Conservation (phyloP, 176 grass and related monocot species). For the Leersia perrieri region DNA sequence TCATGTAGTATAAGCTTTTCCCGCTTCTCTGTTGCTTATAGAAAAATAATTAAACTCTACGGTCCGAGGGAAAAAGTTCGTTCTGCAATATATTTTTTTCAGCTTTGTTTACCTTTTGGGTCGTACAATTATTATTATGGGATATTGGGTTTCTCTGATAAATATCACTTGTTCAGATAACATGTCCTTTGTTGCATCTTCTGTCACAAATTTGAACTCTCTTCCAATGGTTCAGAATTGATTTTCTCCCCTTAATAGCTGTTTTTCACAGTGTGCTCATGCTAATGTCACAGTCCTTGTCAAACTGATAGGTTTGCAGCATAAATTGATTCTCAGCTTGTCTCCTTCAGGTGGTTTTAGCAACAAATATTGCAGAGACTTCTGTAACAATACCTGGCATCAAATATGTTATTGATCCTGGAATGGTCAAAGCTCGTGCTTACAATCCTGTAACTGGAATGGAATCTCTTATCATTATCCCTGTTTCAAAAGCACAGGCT, state of each 20-base stretch:
- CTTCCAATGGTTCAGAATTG: no score
- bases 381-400: conserved; percentile 97
- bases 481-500: conserved; percentile 89
- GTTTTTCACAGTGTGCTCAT: neutral
- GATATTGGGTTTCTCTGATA: neutral
- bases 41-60: neutral
- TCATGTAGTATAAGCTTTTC: neutral
- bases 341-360: conserved; percentile 69
- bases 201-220: no score
- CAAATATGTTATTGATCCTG: conserved; percentile 96
- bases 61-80: neutral
- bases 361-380: conserved; percentile 99
- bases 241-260: no score
- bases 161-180: neutral
- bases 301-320: neutral
- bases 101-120: neutral
- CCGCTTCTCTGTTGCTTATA: neutral
- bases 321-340: conserved; percentile 27
- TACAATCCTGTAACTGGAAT: conserved; percentile 97
- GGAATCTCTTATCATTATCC: conserved; percentile 87
- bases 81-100: neutral
- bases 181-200: no score
- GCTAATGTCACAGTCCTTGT: neutral
- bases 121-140: neutral
- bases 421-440: conserved; percentile 90